phyloP scores from a whole-genome alignment of 495 filamentous ascomycete species.

The Xylaria bambusicola region DNA sequence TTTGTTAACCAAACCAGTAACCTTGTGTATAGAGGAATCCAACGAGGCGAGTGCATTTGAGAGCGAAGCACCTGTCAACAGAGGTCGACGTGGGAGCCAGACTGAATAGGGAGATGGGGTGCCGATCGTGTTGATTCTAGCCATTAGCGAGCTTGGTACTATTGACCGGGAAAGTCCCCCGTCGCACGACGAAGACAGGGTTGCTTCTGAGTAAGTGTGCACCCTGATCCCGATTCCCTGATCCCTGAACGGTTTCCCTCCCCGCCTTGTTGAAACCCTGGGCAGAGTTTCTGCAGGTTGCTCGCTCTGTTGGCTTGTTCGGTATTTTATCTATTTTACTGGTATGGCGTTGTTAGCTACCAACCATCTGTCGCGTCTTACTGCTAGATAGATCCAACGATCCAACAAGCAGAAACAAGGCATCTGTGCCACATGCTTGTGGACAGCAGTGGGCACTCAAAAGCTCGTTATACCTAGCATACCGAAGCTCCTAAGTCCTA shows the following conservation, averaged over 20 bases:
- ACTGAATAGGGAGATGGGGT: slow-evolving; percentile 10
- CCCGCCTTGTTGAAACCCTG: slow-evolving; percentile 8
- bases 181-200: slow-evolving; percentile 11
- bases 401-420: too few relatives aligned
- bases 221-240: slow-evolving; percentile 4
- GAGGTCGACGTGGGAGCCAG: slow-evolving; percentile 11
- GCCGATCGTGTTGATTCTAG: slow-evolving; percentile 14
- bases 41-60: slow-evolving; percentile 16
- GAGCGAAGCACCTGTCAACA: slow-evolving; percentile 15
- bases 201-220: not conserved
- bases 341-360: not conserved
- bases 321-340: not conserved
- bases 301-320: not conserved
- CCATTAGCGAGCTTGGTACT: slow-evolving; percentile 20
- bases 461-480: not conserved
- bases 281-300: slow-evolving; percentile 1
- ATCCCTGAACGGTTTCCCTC: slow-evolving; percentile 7
- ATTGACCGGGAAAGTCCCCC: slow-evolving; percentile 21
- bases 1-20: not conserved
- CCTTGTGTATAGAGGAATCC: slow-evolving; percentile 2
- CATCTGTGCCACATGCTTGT: too few relatives aligned
- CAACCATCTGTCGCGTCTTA: too few relatives aligned
- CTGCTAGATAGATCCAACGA: too few relatives aligned
- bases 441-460: not conserved
- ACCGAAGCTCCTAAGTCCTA: not conserved